Percentiles rank a stretch among this genome's conserved stretches.
phyloP scores from a whole-genome alignment of 148 eudicot genomes.

The Beta vulgaris region DNA sequence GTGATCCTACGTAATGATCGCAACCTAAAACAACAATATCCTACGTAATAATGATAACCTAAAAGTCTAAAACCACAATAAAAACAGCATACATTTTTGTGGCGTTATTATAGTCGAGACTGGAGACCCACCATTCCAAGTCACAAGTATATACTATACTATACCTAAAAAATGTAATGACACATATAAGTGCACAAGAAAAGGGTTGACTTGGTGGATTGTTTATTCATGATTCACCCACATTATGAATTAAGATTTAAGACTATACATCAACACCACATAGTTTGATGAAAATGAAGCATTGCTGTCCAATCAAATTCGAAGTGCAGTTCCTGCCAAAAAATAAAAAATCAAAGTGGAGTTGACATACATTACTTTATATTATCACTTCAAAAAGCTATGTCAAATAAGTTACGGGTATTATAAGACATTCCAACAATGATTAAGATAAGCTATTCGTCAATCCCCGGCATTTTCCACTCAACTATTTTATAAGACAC shows the following conservation, averaged over 20 bases:
- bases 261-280: conserved; percentile 17
- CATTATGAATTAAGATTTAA: neutral
- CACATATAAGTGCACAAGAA: conserved; percentile 3
- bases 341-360: no score
- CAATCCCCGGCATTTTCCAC: neutral
- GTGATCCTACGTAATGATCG: neutral
- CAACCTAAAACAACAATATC: conserved; percentile 1
- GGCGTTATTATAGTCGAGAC: neutral
- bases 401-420: conserved; percentile 2
- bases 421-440: conserved; percentile 8
- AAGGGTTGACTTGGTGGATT: conserved; percentile 14
- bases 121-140: no score
- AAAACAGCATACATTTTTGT: neutral
- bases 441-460: neutral
- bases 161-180: conserved; percentile 9
- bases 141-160: no score
- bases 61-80: neutral
- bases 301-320: conserved; percentile 1
- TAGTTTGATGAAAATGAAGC: conserved; percentile 11
- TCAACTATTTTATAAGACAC: neutral
- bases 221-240: conserved; percentile 4
- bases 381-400: conserved; percentile 27
- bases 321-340: no score
- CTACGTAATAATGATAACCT: conserved; percentile 4
- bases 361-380: conserved; percentile 27